Evolutionary conservation across 306 rosid species (phyloP).

Genomic region (Rosa persica): DNA sequence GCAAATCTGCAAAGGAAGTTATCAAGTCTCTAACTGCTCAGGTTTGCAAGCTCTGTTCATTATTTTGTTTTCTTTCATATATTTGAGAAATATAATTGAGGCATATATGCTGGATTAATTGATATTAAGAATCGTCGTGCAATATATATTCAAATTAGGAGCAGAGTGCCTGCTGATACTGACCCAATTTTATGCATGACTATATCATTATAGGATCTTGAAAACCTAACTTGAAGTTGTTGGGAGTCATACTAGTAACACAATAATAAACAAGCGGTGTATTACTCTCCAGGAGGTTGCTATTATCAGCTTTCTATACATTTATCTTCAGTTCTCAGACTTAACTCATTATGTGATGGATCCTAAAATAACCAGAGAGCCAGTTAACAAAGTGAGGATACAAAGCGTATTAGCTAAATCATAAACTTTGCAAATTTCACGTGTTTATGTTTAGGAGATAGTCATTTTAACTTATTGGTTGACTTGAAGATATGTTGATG

Average conservation of each 20-base stretch:
- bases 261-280: background rate
- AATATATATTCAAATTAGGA: background rate
- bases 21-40: slow-evolving; percentile 82
- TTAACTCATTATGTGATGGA: background rate
- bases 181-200: background rate
- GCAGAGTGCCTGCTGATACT: background rate
- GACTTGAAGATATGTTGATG: background rate
- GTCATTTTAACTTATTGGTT: background rate
- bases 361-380: background rate
- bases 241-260: background rate
- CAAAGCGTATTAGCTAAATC: background rate
- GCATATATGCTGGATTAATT: slow-evolving; percentile 1
- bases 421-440: background rate
- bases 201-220: slow-evolving; percentile 3
- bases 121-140: background rate
- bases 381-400: background rate
- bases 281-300: slow-evolving; percentile 8
- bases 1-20: slow-evolving; percentile 90
- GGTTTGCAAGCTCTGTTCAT: slow-evolving; percentile 43
- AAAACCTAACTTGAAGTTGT: background rate
- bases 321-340: background rate
- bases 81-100: slow-evolving; percentile 3
- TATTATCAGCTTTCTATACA: background rate
- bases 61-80: slow-evolving; percentile 11
- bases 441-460: background rate